A percentile compares a stretch with the other conserved stretches of the same genome.
Evolutionary conservation across 345 rosid genomes (phyloP).

Genomic region (Corymbia maculata): DNA sequence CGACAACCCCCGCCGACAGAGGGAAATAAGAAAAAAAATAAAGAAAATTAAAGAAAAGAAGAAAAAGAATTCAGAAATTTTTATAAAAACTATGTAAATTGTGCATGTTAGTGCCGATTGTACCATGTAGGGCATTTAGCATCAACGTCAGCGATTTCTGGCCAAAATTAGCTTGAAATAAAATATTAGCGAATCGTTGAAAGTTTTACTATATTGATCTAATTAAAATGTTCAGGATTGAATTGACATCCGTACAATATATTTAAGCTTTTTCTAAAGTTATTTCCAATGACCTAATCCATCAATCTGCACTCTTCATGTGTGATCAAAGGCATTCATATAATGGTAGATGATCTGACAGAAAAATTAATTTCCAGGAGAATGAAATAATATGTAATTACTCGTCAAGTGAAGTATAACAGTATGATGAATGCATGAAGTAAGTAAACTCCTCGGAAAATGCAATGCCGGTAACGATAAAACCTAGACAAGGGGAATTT

Average conservation of each 20-base stretch:
- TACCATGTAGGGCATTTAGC: rapidly evolving
- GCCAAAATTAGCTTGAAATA: neutral
- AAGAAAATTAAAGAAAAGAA: too few relatives aligned
- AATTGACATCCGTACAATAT: too few relatives aligned
- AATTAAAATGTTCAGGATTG: neutral
- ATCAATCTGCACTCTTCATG: neutral
- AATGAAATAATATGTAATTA: neutral
- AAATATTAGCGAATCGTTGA: too few relatives aligned
- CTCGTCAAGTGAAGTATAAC: neutral
- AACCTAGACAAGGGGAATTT: neutral
- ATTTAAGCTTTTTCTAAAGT: too few relatives aligned
- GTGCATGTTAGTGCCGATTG: rapidly evolving
- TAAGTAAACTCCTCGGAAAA: neutral
- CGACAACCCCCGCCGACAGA: too few relatives aligned
- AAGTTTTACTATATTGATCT: neutral
- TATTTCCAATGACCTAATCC: neutral
- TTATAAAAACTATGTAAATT: too few relatives aligned
- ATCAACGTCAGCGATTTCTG: rapidly evolving
- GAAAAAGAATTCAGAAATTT: too few relatives aligned
- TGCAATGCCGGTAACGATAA: neutral
- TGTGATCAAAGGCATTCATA: neutral
- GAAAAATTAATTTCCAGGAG: neutral
- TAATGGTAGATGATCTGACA: neutral
- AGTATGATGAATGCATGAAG: neutral
- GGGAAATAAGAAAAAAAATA: too few relatives aligned